Evolutionary conservation across 106 monocot genomes (phyloP).

Genomic region (Chionographis japonica): DNA sequence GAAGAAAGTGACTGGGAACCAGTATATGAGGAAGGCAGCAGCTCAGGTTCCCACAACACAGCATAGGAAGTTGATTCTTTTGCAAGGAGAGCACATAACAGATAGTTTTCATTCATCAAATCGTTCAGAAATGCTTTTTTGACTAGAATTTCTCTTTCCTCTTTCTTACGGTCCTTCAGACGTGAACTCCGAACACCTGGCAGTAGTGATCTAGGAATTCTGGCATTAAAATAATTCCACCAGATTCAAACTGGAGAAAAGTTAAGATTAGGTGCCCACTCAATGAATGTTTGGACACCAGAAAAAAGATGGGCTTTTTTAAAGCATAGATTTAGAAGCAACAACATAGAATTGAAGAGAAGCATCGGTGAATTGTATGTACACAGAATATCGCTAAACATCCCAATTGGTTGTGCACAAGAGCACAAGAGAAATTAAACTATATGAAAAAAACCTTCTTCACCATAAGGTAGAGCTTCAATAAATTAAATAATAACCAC

Average conservation of each 20-base stretch:
- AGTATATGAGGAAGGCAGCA: conserved; percentile 32
- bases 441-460: too few species aligned
- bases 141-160: conserved; percentile 85
- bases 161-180: conserved; percentile 77
- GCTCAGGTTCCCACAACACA: conserved; percentile 82
- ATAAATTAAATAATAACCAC: too few species aligned
- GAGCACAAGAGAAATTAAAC: not conserved
- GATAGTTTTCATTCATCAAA: conserved; percentile 58
- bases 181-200: conserved; percentile 74
- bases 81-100: conserved; percentile 46
- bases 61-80: conserved; percentile 42
- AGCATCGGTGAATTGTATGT: not conserved
- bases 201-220: conserved; percentile 77
- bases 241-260: conserved; percentile 97
- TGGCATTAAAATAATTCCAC: conserved; percentile 97
- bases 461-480: too few species aligned
- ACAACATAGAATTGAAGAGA: not conserved
- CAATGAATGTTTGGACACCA: conserved; percentile 74
- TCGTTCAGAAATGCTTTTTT: conserved; percentile 87
- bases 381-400: not conserved
- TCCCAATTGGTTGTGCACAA: not conserved
- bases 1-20: conserved; percentile 18
- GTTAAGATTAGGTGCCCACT: conserved; percentile 73
- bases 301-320: not conserved
- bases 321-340: not conserved